These are phyloP conservation scores for Hericium coralloides DNA, from an alignment of 768 basidiomycete genomes.

Conservation along the genomic window DNA sequence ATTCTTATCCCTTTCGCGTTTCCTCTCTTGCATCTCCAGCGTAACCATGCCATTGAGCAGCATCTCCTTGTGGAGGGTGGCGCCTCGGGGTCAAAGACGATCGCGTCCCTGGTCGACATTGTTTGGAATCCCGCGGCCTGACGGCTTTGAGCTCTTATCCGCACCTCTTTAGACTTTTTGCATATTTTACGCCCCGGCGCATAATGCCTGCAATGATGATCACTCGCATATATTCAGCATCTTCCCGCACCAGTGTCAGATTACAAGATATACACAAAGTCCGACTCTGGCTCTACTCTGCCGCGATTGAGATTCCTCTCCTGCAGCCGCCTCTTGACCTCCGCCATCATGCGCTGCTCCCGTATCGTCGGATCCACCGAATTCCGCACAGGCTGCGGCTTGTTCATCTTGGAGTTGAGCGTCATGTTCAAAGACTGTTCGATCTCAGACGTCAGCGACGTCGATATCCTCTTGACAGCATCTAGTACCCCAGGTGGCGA, in stretches of 20 bases:
- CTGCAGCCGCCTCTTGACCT: background rate
- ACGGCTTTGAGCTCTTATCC: too few species aligned
- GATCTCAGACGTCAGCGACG: background rate
- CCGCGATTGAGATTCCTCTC: background rate
- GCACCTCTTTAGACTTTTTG: too few species aligned
- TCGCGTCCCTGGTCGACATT: too few species aligned
- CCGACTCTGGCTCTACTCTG: background rate
- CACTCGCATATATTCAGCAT: too few species aligned
- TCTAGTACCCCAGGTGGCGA: background rate
- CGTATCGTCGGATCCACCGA: background rate
- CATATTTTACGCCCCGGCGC: too few species aligned
- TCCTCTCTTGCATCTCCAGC: too few species aligned
- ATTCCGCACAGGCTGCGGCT: background rate
- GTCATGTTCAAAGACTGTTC: conserved; percentile 1
- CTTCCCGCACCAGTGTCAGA: background rate
- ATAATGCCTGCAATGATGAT: too few species aligned
- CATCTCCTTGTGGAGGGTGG: too few species aligned
- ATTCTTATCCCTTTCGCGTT: too few species aligned
- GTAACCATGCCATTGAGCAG: too few species aligned
- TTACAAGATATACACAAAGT: background rate
- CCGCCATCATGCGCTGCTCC: background rate
- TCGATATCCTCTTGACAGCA: background rate
- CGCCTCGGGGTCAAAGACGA: too few species aligned
- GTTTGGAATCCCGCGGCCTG: too few species aligned
- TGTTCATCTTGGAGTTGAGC: background rate